Percentiles rank a stretch among this genome's conserved stretches.
phyloP scores from a whole-genome alignment of 106 monocot species.

The Hemerocallis citrina region DNA sequence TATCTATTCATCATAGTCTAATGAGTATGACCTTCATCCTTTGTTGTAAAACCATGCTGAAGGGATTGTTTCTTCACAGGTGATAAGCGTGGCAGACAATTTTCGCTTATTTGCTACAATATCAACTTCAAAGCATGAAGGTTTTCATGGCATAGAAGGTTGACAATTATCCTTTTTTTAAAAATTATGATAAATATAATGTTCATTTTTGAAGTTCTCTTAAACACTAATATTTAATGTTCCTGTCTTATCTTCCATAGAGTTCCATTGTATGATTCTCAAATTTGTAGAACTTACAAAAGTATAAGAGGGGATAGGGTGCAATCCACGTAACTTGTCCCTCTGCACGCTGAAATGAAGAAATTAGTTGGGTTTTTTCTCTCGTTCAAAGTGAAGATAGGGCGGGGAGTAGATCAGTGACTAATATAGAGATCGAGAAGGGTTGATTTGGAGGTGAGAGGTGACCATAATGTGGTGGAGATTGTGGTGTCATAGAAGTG shows the following conservation, averaged over 20 bases:
- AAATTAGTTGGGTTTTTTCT: too few relatives aligned
- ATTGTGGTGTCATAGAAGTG: too few relatives aligned
- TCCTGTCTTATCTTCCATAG: not conserved
- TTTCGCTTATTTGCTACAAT: conserved; percentile 83
- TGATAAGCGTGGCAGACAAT: conserved; percentile 50
- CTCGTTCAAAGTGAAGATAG: too few relatives aligned
- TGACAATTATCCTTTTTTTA: not conserved
- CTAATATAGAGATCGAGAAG: too few relatives aligned
- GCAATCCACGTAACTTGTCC: too few relatives aligned
- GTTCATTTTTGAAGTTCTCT: not conserved
- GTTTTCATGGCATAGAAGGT: conserved; percentile 45
- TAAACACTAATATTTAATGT: not conserved
- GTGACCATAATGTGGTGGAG: too few relatives aligned
- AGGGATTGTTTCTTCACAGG: conserved; percentile 27
- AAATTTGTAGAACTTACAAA: not conserved
- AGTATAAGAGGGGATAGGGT: too few relatives aligned
- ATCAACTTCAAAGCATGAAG: conserved; percentile 48
- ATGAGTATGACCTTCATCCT: too few relatives aligned
- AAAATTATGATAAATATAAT: not conserved
- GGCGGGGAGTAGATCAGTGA: too few relatives aligned
- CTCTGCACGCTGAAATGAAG: too few relatives aligned
- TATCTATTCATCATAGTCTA: too few relatives aligned
- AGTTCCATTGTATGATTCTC: not conserved
- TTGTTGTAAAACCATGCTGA: not conserved
- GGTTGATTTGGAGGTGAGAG: too few relatives aligned